A percentile compares a stretch with the other conserved stretches of the same genome.
Conservation (phyloP, 768 basidiomycete species). For the Suillus weaverae region DNA sequence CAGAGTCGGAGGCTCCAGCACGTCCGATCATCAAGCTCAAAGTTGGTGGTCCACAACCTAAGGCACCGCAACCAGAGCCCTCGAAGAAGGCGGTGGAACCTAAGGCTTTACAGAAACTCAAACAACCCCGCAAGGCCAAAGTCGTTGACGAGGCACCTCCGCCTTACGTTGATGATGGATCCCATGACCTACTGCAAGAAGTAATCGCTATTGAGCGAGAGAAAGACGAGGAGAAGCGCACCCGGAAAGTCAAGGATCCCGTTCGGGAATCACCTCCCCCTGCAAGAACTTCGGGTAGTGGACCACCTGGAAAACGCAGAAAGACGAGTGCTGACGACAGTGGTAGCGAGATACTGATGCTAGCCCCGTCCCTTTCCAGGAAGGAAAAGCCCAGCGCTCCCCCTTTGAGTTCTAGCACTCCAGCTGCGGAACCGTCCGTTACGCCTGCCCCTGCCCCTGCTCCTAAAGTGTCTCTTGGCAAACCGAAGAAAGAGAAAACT, state of each 20-base stretch:
- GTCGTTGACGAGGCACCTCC: constrained; percentile 52
- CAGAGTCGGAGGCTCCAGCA: constrained; percentile 40
- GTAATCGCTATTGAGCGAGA: constrained; percentile 78
- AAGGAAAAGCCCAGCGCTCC: constrained; percentile 39
- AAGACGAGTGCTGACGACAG: constrained; percentile 49
- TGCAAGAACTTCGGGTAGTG: constrained; percentile 38
- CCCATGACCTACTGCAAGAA: constrained; percentile 77
- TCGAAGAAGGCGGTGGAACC: constrained; percentile 32
- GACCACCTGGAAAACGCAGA: constrained; percentile 56
- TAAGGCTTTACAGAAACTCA: constrained; percentile 38
- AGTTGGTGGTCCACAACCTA: constrained; percentile 44
- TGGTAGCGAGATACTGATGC: constrained; percentile 57
- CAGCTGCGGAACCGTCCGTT: constrained; percentile 37
- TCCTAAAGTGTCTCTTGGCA: constrained; percentile 31
- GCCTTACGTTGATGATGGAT: constrained; percentile 77
- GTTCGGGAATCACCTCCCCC: constrained; percentile 37
- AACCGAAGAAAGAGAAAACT: constrained; percentile 48
- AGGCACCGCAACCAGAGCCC: constrained; percentile 33
- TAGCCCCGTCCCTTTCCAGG: constrained; percentile 60
- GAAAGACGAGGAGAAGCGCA: constrained; percentile 54
- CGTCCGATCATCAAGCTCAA: constrained; percentile 71
- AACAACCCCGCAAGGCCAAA: constrained; percentile 45
- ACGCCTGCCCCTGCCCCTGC: constrained; percentile 26
- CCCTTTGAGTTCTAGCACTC: constrained; percentile 43
- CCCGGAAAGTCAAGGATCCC: constrained; percentile 42